A percentile compares a stretch with the other conserved stretches of the same genome.
Conservation (phyloP, 1,139 yeast genomes). For the Debaryomyces psychrophilus region DNA sequence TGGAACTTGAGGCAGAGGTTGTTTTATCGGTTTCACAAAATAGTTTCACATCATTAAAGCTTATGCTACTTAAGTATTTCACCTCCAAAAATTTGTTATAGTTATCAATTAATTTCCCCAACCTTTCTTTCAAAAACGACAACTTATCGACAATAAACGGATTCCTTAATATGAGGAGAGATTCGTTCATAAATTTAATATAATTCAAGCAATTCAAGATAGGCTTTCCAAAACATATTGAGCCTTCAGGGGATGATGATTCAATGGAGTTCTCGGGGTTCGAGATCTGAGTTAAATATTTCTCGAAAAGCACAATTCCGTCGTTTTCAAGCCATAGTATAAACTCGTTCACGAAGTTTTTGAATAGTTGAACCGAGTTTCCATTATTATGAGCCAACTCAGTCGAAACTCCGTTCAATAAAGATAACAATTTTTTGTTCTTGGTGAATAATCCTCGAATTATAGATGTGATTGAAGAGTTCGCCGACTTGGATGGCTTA, state of each 20-base stretch:
- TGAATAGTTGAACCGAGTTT: slow-evolving; percentile 33
- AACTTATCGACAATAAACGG: slow-evolving; percentile 46
- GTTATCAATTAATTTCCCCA: slow-evolving; percentile 24
- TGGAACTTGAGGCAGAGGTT: slow-evolving; percentile 2
- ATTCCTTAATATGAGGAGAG: slow-evolving; percentile 33
- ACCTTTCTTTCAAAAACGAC: slow-evolving; percentile 19
- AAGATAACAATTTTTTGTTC: slow-evolving; percentile 34
- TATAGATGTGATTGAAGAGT: slow-evolving; percentile 34
- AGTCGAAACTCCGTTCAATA: slow-evolving; percentile 23
- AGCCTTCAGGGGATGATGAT: slow-evolving; percentile 19
- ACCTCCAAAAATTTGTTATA: slow-evolving; percentile 22
- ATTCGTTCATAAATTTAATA: slow-evolving; percentile 30
- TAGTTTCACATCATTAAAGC: slow-evolving; percentile 38
- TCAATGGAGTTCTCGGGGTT: slow-evolving; percentile 4
- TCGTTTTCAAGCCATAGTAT: slow-evolving; percentile 44
- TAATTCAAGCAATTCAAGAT: slow-evolving; percentile 37
- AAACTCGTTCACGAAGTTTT: slow-evolving; percentile 43
- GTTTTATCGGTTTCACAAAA: slow-evolving; percentile 24
- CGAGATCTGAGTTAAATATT: slow-evolving; percentile 22
- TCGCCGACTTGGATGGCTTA: slow-evolving; percentile 34
- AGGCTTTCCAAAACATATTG: slow-evolving; percentile 33
- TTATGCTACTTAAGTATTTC: slow-evolving; percentile 35
- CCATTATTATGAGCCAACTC: slow-evolving; percentile 20
- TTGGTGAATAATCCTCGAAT: slow-evolving; percentile 48
- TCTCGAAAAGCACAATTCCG: slow-evolving; percentile 35